Base-by-base conservation (phyloP, 2,329 filamentous ascomycete species). In the Colletotrichum lupini region DNA sequence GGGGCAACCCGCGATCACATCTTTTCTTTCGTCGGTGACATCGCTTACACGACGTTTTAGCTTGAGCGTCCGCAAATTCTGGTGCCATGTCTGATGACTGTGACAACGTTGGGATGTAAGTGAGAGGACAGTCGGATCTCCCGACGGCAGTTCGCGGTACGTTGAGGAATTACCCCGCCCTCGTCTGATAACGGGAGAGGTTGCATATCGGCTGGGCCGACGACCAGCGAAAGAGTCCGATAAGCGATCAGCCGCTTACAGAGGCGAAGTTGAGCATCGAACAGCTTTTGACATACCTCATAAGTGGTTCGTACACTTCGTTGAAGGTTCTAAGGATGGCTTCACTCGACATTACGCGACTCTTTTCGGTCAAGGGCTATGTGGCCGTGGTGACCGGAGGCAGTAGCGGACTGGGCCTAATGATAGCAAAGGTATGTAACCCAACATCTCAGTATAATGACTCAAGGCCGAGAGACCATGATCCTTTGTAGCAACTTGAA, bases 321-420 rank as follows among this genome's bases (percentile, higher is more conserved):
- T 49, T 9, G 8, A 49, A 8, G 19, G 11, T 49, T 19, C 19
- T 2, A 11, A 6, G 1, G 2, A 60, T 60, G 58, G 7, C 35
- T n/a, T 60, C 58, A 37, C 58, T 60, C 22, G 22, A 60, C 5
- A 71, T 77, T 30, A 37, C 66, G 0, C 65, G 30, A 11, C 64
- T 81, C 2, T 80, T 80, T 68, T 64, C 73, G 3, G 80, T 82
- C 6, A 77, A 77, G 55, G 80, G 79, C 2, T 76, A 76, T 61
- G 78, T 85, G 73, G 77, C 83, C 73, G 68, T 82, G 30, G 77
- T 83, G 57, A 81, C 83, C 71, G 76, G 82, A 69, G 82, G 82
- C 0, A 84, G 81, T 58, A 86, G 85, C 75, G 85, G 85, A 1
- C 77, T 87, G 14, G 85, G 85, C 1, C 79, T 84, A 35, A 87